Evolutionary conservation across 768 basidiomycete genomes (phyloP).

Genomic region (Tylopilus sp.): DNA sequence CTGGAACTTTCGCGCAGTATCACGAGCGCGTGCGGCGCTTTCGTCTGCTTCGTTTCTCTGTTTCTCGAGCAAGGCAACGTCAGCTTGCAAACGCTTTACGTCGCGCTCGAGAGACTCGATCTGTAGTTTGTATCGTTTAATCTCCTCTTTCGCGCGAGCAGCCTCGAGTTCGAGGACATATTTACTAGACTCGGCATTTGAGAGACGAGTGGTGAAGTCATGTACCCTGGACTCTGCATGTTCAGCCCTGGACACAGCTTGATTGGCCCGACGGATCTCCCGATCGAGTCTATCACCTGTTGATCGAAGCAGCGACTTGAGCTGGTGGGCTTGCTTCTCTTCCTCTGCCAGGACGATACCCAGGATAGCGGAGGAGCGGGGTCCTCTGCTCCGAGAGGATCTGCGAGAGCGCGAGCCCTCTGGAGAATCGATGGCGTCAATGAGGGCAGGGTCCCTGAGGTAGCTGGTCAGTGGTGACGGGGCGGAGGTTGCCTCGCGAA

Average conservation of each 20-base stretch:
- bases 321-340: slow-evolving; percentile 52
- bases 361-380: slow-evolving; percentile 37
- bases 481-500: slow-evolving; percentile 43
- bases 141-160: slow-evolving; percentile 43
- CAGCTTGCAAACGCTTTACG: slow-evolving; percentile 32
- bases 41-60: slow-evolving; percentile 42
- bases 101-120: slow-evolving; percentile 47
- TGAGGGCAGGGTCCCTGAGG: slow-evolving; percentile 42
- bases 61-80: slow-evolving; percentile 34
- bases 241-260: slow-evolving; percentile 48
- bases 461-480: slow-evolving; percentile 44
- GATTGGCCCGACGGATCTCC: slow-evolving; percentile 53
- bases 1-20: slow-evolving; percentile 41
- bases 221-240: slow-evolving; percentile 47
- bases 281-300: slow-evolving; percentile 54
- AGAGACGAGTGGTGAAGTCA: slow-evolving; percentile 37
- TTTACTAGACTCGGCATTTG: slow-evolving; percentile 40
- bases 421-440: slow-evolving; percentile 32
- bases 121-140: slow-evolving; percentile 44
- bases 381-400: slow-evolving; percentile 37
- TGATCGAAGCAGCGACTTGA: slow-evolving; percentile 49
- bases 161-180: slow-evolving; percentile 38
- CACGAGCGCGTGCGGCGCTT: slow-evolving; percentile 40
- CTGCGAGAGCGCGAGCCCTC: slow-evolving; percentile 30
- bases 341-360: slow-evolving; percentile 49